Evolutionary conservation across 129 eudicot genomes (phyloP), one percentile per base, ranked within the genome.

Genomic region (Chrysanthemum lavandulifolium): DNA sequence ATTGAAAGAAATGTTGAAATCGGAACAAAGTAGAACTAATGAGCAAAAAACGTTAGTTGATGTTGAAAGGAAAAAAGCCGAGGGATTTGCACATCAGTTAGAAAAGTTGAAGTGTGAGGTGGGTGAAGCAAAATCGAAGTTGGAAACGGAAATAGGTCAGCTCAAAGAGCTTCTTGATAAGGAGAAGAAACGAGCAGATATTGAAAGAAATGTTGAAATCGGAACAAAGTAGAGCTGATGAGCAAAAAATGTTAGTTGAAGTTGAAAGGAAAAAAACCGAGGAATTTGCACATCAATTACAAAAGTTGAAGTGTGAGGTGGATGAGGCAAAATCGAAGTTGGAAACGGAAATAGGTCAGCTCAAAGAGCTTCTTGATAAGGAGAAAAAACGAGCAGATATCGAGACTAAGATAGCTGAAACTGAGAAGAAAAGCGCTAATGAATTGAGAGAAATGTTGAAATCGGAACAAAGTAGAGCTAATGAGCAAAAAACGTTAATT

Each of bases 121-220:
- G 25, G 25, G 25, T 23, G 25, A 23, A 23, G 25, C 1, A 23
- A 23, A 23, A 23, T 23, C 25, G 25, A 23, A 23, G 25, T 72
- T 79, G 73, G 89, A 85, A 66, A 73, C 58, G 14, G 94, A 95
- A 82, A 74, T 83, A 58, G 76, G 75, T 31, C 65, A 64, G 62
- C 91, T 95, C 45, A 84, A 78, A 33, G 86, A 88, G 76, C 86
- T 86, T 69, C 68, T 86, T 61, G 89, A 86, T 19, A 83, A 75
- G 51, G 98, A 94, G 77, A 80, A 51, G 61, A 68, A 19, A 47
- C 84, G 75, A 67, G 87, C 84, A 6, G 86, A 77, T 25, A 51
- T 66, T 87, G 31, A 61, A 65, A 79, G 80, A 83, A 74, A 61
- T 57, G 57, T 65, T 67, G 59, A 83, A 82, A 57, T 61, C 74